Percentiles rank a stretch among this genome's conserved stretches.
Conservation (phyloP, 805 yeast species). For the Sporopachydermia lactativora region DNA sequence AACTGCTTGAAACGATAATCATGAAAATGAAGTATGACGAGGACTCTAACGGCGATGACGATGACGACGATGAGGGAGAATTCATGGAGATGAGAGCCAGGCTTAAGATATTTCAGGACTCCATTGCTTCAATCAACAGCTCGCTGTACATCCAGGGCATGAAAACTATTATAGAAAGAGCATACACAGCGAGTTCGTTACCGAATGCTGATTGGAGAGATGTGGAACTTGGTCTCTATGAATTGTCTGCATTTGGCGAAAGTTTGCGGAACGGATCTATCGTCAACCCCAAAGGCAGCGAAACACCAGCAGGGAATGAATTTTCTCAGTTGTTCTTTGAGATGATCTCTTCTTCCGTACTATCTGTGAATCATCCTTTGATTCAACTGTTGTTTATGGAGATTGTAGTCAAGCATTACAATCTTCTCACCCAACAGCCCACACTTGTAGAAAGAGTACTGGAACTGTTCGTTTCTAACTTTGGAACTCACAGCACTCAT, state of each 20-base stretch:
- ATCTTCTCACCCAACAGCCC: conserved; percentile 35
- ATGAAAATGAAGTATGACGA: conserved; percentile 70
- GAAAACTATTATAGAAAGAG: conserved; percentile 42
- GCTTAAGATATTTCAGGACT: conserved; percentile 72
- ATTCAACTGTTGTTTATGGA: conserved; percentile 78
- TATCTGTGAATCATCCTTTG: conserved; percentile 57
- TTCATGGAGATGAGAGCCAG: conserved; percentile 67
- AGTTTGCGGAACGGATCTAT: conserved; percentile 66
- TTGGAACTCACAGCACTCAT: conserved; percentile 66
- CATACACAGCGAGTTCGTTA: conserved; percentile 22
- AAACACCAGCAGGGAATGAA: conserved; percentile 47
- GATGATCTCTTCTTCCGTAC: conserved; percentile 33
- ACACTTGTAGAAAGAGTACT: conserved; percentile 44
- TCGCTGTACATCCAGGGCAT: conserved; percentile 46
- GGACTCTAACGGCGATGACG: conserved; percentile 41
- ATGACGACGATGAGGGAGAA: conserved; percentile 53
- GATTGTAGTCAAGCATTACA: conserved; percentile 64
- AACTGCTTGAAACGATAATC: conserved; percentile 55
- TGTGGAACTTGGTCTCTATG: conserved; percentile 76
- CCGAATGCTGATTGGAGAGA: conserved; percentile 54
- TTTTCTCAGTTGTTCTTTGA: conserved; percentile 44
- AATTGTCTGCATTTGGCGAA: conserved; percentile 68
- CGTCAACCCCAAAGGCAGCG: conserved; percentile 44
- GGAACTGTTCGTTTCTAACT: conserved; percentile 63
- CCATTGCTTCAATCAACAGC: conserved; percentile 49